Evolutionary conservation across 306 rosid genomes (phyloP).

Genomic region (Crotalaria pallida): DNA sequence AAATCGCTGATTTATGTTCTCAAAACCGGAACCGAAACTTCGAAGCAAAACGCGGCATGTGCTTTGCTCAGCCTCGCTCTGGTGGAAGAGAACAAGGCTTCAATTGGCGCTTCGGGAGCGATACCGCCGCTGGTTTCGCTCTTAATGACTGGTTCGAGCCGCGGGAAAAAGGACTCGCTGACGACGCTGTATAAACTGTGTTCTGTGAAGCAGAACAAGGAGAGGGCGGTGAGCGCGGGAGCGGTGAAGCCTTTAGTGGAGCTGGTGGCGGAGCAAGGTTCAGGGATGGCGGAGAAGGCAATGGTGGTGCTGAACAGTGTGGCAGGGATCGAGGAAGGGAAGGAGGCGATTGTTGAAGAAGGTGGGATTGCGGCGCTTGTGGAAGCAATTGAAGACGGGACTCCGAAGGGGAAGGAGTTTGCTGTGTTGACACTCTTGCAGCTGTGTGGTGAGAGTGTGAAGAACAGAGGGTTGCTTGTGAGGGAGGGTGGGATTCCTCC

Average conservation of each 20-base stretch:
- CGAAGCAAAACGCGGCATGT: conserved; percentile 96
- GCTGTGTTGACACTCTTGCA: conserved; percentile 76
- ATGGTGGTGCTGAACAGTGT: conserved; percentile 88
- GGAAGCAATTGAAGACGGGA: conserved; percentile 92
- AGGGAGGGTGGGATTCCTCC: conserved; percentile 96
- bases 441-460: conserved; percentile 66
- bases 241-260: conserved; percentile 84
- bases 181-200: conserved; percentile 88
- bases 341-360: conserved; percentile 76
- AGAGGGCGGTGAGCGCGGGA: conserved; percentile 83
- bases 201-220: conserved; percentile 71
- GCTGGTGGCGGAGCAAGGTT: conserved; percentile 81
- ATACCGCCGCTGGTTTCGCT: conserved; percentile 79
- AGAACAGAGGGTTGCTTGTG: conserved; percentile 76
- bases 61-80: conserved; percentile 79
- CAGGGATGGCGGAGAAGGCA: conserved; percentile 90
- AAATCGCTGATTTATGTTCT: conserved; percentile 81
- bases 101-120: conserved; percentile 89
- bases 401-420: conserved; percentile 79
- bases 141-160: conserved; percentile 57
- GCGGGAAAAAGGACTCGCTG: conserved; percentile 90
- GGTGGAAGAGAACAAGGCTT: conserved; percentile 73
- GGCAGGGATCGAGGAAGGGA: conserved; percentile 68
- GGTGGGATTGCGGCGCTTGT: conserved; percentile 85
- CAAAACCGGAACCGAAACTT: conserved; percentile 82